Conservation (phyloP, 2,329 filamentous ascomycete genomes). For the Stagonosporopsis tanaceti region DNA sequence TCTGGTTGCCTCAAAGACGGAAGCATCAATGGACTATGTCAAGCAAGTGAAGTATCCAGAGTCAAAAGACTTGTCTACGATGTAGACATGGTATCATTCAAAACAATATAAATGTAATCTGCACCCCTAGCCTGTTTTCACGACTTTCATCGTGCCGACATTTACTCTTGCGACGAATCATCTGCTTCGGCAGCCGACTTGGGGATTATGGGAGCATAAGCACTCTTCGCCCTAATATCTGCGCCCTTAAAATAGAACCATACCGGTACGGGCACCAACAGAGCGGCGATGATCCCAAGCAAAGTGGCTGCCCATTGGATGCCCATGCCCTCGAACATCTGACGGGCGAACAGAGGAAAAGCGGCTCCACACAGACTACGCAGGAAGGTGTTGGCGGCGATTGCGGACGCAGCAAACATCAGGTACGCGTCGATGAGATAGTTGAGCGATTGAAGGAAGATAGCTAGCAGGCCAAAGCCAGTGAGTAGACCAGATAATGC, state of each 20-base stretch:
- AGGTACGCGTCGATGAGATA: conserved; percentile 69
- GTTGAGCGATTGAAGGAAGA: conserved; percentile 67
- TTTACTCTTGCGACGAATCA: conserved; percentile 7
- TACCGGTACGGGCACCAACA: conserved; percentile 56
- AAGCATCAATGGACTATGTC: neutral
- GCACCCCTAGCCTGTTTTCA: neutral
- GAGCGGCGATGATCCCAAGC: conserved; percentile 54
- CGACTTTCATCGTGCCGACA: neutral
- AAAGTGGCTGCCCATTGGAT: conserved; percentile 58
- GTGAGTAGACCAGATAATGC: conserved; percentile 59
- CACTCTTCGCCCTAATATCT: conserved; percentile 54
- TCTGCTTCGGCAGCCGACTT: conserved; percentile 24
- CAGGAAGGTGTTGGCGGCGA: conserved; percentile 65
- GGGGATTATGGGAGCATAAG: conserved; percentile 51
- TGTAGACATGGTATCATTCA: neutral
- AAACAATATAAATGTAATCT: neutral
- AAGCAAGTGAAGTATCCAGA: neutral
- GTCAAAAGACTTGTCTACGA: neutral
- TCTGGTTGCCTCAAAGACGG: neutral
- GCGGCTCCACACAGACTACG: conserved; percentile 59
- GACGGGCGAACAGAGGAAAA: conserved; percentile 63
- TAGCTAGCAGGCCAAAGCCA: conserved; percentile 64
- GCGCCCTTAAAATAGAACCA: conserved; percentile 55
- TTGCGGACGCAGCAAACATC: conserved; percentile 63
- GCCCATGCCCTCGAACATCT: conserved; percentile 64